phyloP scores from a whole-genome alignment of 768 basidiomycete species.

The Paxillus involutus region DNA sequence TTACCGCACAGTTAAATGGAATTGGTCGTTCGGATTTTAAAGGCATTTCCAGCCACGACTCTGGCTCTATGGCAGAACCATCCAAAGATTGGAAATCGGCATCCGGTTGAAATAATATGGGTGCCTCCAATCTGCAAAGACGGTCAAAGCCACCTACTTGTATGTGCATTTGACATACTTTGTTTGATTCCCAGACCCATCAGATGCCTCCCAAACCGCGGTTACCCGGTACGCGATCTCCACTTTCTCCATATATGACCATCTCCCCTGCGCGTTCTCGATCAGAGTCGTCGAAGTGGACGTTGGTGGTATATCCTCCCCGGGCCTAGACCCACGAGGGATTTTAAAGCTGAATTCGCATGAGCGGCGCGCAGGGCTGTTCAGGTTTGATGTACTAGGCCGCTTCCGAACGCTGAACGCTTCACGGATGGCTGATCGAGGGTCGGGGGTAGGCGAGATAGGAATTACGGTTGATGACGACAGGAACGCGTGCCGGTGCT shows the following conservation, averaged over 20 bases:
- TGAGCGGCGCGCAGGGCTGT: conserved; percentile 30
- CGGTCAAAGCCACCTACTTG: not conserved
- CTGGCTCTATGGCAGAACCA: conserved; percentile 39
- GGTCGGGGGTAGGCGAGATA: conserved; percentile 31
- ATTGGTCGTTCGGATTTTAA: conserved; percentile 60
- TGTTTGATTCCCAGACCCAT: conserved; percentile 41
- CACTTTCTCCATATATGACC: conserved; percentile 32
- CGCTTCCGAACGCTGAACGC: conserved; percentile 45
- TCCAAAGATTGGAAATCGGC: conserved; percentile 59
- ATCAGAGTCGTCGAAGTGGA: conserved; percentile 43
- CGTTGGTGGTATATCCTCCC: conserved; percentile 64
- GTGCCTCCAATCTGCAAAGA: conserved; percentile 56
- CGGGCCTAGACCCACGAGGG: conserved; percentile 45
- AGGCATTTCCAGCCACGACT: conserved; percentile 70
- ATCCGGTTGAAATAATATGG: conserved; percentile 61
- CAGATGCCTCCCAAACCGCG: conserved; percentile 57
- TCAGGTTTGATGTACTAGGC: conserved; percentile 43
- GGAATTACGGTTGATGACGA: conserved; percentile 44
- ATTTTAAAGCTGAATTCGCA: conserved; percentile 56
- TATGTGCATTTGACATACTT: conserved; percentile 41
- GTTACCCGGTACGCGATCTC: conserved; percentile 55
- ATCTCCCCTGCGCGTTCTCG: conserved; percentile 21
- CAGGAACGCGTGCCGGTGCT: conserved; percentile 48
- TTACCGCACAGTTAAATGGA: conserved; percentile 66
- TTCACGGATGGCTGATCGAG: conserved; percentile 24